Base-by-base conservation (phyloP, 1,139 yeast species). In the Saccharomycopsis phalli region DNA sequence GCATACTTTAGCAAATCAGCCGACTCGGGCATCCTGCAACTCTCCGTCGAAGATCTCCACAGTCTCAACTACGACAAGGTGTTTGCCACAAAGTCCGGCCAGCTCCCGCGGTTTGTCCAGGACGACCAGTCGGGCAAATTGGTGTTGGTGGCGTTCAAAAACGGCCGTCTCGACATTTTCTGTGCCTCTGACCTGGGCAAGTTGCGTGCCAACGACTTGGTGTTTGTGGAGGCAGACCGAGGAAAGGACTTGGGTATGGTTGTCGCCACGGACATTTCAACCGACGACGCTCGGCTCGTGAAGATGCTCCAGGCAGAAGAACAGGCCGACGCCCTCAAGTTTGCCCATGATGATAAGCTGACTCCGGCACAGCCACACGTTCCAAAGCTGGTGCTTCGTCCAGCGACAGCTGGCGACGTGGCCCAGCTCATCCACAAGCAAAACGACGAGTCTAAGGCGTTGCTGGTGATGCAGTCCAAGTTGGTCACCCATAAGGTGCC, bases 171-270 rank as follows among this genome's bases (percentile, higher is more conserved):
- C 47, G 98, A 91, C 56, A 82, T 88, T 2, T 78, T 86, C 50
- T 63, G 80, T 13, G 80, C 88, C 2, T 61, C 63, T 17, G 61
- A 61, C 47, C 64, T 78, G 17, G 73, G 73, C 46, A 63, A 81
- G 40, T 67, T 86, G 42, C 65, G 69, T 36, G 61, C 74, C 14
- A 82, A 83, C 21, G 96, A 87, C 57, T 69, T 87, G 55, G 95
- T 91, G 11, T 79, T 88, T 50, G 95, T 88, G 29, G 97, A 91
- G 58, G 98, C 97, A n/a, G 98, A 91, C 57, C 69, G 98, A 38
- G 98, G 98, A 31, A 69, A 82, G 40, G 98, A 91, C 62, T 64
- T 91, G 49, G 97, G 96, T 19, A 74, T 77, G 53, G 76, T 91
- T 32, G 72, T 79, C 27, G 77, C 76, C 50, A 68, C 82, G 48